Evolutionary conservation across 2,329 filamentous ascomycete genomes (phyloP), one percentile per base, ranked within the genome.

Genomic region (Fusarium tricinctum): DNA sequence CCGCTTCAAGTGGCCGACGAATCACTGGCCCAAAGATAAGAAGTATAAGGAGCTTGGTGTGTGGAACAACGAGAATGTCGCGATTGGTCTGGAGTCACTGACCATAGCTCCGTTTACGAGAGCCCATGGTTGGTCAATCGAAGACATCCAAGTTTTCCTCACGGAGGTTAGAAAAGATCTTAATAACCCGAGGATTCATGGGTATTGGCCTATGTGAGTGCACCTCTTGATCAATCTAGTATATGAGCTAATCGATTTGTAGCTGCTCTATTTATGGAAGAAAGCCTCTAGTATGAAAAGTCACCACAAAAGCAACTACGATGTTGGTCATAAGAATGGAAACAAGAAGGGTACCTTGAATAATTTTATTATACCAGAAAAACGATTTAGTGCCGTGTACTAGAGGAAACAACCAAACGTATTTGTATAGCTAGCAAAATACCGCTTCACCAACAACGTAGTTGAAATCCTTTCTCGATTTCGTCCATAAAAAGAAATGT

Each of bases 201-300:
- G 47, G 1, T 65, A 68, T 14, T 61, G 44, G 42, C 53, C 52
- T 6, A 65, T 67, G 64, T 64, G 48, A 26, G 54, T 44, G 8
- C 23, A 9, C 23, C 3, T 8, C 2, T 22, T 14, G 14, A 2
- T 17, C 6, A 4, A 23, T 26, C 2, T 7, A 4, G 14, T 6
- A 6, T 19, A 4, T 8, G 8, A 3, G 0, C 8, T 2, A 30
- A 33, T 40, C 22, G 5, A 20, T 19, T 8, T 2, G 9, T 2
- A 50, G 47, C 12, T 50, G 47, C 14, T 50, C 47, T 0, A 35
- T 50, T 6, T 50, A 50, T 6, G 47, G 33, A 8, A 50, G 33
- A 10, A 50, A 30, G 6, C 33, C 47, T 39, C 22, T 6, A 23
- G 5, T 23, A 6, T 23, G 22, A 23, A 22, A 22, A 6, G 22